These are phyloP conservation scores for Clavariopsis aquatica DNA, from an alignment of 495 filamentous ascomycete species.

Conservation along the genomic window DNA sequence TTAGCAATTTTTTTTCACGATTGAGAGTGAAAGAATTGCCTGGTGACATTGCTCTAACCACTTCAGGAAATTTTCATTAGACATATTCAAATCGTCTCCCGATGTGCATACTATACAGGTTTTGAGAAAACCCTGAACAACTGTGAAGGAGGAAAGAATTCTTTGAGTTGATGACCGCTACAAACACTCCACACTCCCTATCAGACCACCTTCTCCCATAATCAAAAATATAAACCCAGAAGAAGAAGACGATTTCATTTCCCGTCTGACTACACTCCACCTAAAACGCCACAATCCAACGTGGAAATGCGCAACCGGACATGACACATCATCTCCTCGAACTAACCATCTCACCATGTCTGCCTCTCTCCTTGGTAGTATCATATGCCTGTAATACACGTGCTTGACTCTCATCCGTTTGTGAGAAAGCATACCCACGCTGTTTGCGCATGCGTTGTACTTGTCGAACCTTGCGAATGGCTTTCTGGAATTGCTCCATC, in stretches of 20 bases:
- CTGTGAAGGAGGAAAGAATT: too few species aligned
- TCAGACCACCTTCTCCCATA: too few species aligned
- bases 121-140: too few species aligned
- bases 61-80: too few species aligned
- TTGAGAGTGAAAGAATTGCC: too few species aligned
- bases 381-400: constrained; percentile 95
- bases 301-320: background rate
- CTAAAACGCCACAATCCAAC: background rate
- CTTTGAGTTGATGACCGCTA: too few species aligned
- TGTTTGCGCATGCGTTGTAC: constrained; percentile 99
- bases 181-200: too few species aligned
- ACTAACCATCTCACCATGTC: constrained; percentile 96
- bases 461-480: constrained; percentile 96
- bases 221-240: too few species aligned
- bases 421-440: constrained; percentile 96
- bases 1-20: too few species aligned
- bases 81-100: too few species aligned
- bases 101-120: too few species aligned
- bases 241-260: background rate
- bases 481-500: constrained; percentile 99
- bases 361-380: constrained; percentile 85
- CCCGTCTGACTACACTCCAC: background rate
- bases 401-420: constrained; percentile 93
- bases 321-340: constrained; percentile 46
- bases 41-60: too few species aligned